Percentiles rank a stretch among this genome's conserved stretches.
Conservation (phyloP, 768 basidiomycete species). For the Tylopilus sp. region DNA sequence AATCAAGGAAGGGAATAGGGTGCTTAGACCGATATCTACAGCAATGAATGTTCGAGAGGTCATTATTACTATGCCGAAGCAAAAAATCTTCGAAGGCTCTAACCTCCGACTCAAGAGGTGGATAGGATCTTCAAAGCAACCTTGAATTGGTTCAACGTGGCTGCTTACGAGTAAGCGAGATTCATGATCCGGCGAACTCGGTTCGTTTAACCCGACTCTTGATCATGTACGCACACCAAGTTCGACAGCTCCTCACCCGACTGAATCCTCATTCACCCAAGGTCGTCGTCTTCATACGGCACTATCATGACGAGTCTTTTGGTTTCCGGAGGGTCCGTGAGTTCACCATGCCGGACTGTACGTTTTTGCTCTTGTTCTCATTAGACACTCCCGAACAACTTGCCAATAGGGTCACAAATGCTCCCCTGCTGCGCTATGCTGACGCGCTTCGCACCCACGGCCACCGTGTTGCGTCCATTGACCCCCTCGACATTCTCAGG, state of each 20-base stretch:
- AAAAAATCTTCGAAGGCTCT: too few relatives aligned
- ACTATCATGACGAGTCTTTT: slow-evolving; percentile 78
- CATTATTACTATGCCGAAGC: too few relatives aligned
- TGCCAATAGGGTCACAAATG: too few relatives aligned
- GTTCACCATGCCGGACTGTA: slow-evolving; percentile 72
- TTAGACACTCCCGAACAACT: slow-evolving; percentile 52
- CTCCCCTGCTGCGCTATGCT: slow-evolving; percentile 79
- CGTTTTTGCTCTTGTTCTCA: slow-evolving; percentile 21
- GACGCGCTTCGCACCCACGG: slow-evolving; percentile 85
- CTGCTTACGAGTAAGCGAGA: too few relatives aligned
- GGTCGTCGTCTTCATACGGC: slow-evolving; percentile 23
- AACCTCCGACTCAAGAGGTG: too few relatives aligned
- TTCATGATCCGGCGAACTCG: too few relatives aligned
- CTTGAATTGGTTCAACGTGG: too few relatives aligned
- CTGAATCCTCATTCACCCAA: slow-evolving; percentile 2
- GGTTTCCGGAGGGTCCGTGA: slow-evolving; percentile 65
- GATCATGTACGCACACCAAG: slow-evolving; percentile 19
- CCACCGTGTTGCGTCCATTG: slow-evolving; percentile 81
- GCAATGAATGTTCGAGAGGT: too few relatives aligned
- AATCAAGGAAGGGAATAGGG: too few relatives aligned
- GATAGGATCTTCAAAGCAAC: too few relatives aligned
- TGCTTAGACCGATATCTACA: too few relatives aligned
- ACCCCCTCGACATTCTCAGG: slow-evolving; percentile 84
- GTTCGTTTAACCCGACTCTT: not conserved
- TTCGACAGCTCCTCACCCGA: slow-evolving; percentile 11